Evolutionary conservation across 2,329 filamentous ascomycete genomes (phyloP), one percentile per base, ranked within the genome.

Genomic region (Claviceps arundinis): DNA sequence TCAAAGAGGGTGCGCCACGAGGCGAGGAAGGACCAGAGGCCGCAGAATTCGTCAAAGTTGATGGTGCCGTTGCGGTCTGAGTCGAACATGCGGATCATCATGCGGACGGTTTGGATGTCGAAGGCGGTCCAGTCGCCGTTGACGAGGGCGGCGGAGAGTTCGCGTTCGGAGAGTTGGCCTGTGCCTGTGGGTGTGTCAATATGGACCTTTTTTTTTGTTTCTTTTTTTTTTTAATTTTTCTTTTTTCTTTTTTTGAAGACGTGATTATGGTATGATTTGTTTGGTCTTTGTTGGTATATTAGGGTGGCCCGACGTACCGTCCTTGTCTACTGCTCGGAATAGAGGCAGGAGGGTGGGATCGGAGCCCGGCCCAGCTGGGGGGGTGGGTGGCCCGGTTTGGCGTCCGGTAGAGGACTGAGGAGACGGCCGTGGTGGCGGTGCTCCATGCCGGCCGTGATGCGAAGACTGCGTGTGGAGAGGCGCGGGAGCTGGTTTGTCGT

Each of bases 51-150:
- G 58, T 93, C 84, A 67, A 95, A 97, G 55, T 86, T 89, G 66
- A 98, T 94, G 14, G 85, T 87, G 50, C 90, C 89, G 56, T 80
- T 86, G 60, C 87, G 85, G 70, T 96, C 87, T 54, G 85, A 87
- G 71, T 97, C 91, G 70, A 98, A 98, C 93, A 98, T 97, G 64
- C 90, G 86, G 59, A 98, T 96, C 90, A 98, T 96, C 88, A 97
- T 95, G 63, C 85, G 85, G 58, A 97, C 90, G 1, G 93, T 98
- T 61, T 95, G 87, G 4, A 83, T 78, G 68, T 98, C 90, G 67
- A 98, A 98, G 4, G 89, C 81, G 1, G 88, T 88, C 81, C 88
- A 96, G 74, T 98, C 93, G 52, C 90, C 91, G 65, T 98, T 98
- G 54, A 97, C 90, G 5, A 98, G 81, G 19, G 93, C 93, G 1